These are phyloP conservation scores for Nakazawaea anatomiae DNA, from an alignment of 805 yeast genomes.

Conservation along the genomic window DNA sequence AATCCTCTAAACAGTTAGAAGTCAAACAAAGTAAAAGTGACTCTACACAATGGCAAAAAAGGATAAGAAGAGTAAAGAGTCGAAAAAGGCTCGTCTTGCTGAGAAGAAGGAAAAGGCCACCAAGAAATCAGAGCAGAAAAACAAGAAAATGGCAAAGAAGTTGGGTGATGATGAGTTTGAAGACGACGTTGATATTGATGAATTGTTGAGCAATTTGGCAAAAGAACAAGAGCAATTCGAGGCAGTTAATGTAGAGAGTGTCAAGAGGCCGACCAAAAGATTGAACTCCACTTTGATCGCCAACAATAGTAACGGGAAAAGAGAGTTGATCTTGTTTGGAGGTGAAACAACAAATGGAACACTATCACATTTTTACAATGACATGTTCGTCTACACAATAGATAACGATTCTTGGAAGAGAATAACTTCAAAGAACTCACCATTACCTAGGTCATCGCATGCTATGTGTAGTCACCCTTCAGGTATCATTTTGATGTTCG, in stretches of 20 bases:
- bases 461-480: slow-evolving; percentile 91
- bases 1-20: too few relatives aligned
- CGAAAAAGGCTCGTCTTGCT: slow-evolving; percentile 84
- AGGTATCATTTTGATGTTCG: slow-evolving; percentile 80
- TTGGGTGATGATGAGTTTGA: slow-evolving; percentile 73
- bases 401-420: slow-evolving; percentile 81
- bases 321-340: slow-evolving; percentile 81
- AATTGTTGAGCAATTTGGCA: slow-evolving; percentile 70
- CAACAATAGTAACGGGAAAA: slow-evolving; percentile 66
- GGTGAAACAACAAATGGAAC: slow-evolving; percentile 61
- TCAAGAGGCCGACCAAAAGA: slow-evolving; percentile 59
- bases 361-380: slow-evolving; percentile 73
- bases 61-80: slow-evolving; percentile 80
- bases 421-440: slow-evolving; percentile 76
- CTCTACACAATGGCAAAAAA: slow-evolving; percentile 66
- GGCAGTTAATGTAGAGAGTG: slow-evolving; percentile 56
- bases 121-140: slow-evolving; percentile 67
- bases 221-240: slow-evolving; percentile 75
- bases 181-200: slow-evolving; percentile 83
- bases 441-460: slow-evolving; percentile 90
- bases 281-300: slow-evolving; percentile 72
- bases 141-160: slow-evolving; percentile 70
- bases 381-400: slow-evolving; percentile 63
- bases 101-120: slow-evolving; percentile 74
- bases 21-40: too few relatives aligned